phyloP scores from a whole-genome alignment of 2,329 filamentous ascomycete species.

The Claviceps monticola region DNA sequence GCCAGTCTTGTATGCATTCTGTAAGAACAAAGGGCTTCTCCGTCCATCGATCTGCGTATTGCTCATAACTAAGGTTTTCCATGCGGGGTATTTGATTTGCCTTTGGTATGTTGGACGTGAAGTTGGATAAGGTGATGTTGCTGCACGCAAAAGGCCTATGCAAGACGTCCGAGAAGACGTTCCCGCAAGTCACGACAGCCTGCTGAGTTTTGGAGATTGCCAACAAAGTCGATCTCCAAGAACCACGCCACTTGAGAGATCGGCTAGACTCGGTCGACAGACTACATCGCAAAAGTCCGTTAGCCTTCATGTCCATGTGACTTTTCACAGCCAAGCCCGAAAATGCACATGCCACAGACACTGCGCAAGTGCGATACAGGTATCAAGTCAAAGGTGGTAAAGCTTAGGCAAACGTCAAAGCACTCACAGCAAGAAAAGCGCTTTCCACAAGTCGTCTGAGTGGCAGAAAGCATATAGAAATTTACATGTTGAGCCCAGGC shows the following conservation, averaged over 20 bases:
- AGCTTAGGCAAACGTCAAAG: not conserved
- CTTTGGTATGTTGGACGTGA: conserved; percentile 55
- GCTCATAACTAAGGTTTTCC: conserved; percentile 50
- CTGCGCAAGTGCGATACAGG: conserved; percentile 7
- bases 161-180: conserved; percentile 79
- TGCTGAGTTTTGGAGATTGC: conserved; percentile 36
- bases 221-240: conserved; percentile 72
- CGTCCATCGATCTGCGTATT: conserved; percentile 66
- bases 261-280: conserved; percentile 18
- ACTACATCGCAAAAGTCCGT: conserved; percentile 8
- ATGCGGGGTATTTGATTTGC: conserved; percentile 62
- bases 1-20: conserved; percentile 68
- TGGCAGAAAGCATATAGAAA: conserved; percentile 76
- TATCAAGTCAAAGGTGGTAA: not conserved
- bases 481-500: conserved; percentile 65
- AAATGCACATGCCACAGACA: not conserved
- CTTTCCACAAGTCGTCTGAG: conserved; percentile 80
- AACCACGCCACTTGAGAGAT: conserved; percentile 52
- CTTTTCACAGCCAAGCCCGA: not conserved
- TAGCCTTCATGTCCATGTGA: not conserved
- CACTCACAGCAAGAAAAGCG: conserved; percentile 71
- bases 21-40: conserved; percentile 79
- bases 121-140: conserved; percentile 54
- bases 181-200: conserved; percentile 53
- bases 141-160: conserved; percentile 86